phyloP scores from a whole-genome alignment of 495 filamentous ascomycete species.

The Podospora pseudoanserina region DNA sequence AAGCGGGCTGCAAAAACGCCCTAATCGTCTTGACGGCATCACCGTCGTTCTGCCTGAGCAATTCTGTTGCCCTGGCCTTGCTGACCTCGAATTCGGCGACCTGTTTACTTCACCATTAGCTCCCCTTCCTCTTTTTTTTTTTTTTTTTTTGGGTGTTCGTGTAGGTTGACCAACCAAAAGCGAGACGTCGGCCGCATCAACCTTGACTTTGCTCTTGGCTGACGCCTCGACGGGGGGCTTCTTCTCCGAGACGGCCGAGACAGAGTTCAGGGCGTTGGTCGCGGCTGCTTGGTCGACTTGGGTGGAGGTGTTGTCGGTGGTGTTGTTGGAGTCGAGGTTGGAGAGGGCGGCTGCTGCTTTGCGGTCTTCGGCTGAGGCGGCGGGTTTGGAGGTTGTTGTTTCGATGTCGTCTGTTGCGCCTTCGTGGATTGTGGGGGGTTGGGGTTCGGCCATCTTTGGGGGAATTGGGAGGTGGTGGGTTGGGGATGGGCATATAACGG shows the following conservation, averaged over 20 bases:
- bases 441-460: constrained; percentile 55
- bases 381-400: constrained; percentile 60
- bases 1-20: constrained; percentile 39
- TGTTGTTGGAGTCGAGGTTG: constrained; percentile 59
- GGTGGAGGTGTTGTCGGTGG: constrained; percentile 53
- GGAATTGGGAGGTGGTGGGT: background rate
- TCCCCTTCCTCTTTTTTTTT: background rate
- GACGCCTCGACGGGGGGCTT: constrained; percentile 33
- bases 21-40: constrained; percentile 67
- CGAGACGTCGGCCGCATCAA: constrained; percentile 44
- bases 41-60: constrained; percentile 76
- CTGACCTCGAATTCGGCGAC: constrained; percentile 74
- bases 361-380: constrained; percentile 78
- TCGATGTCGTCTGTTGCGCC: constrained; percentile 58
- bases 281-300: constrained; percentile 79
- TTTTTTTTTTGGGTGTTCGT: background rate
- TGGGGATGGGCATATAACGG: background rate
- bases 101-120: constrained; percentile 37
- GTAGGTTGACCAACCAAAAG: constrained; percentile 34
- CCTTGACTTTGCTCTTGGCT: constrained; percentile 50
- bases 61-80: constrained; percentile 78
- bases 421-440: constrained; percentile 54
- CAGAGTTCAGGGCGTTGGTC: constrained; percentile 73
- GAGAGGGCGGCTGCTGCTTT: constrained; percentile 85
- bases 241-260: constrained; percentile 54